phyloP scores from a whole-genome alignment of 2,329 filamentous ascomycete species.

The Ascocoryne sarcoides region DNA sequence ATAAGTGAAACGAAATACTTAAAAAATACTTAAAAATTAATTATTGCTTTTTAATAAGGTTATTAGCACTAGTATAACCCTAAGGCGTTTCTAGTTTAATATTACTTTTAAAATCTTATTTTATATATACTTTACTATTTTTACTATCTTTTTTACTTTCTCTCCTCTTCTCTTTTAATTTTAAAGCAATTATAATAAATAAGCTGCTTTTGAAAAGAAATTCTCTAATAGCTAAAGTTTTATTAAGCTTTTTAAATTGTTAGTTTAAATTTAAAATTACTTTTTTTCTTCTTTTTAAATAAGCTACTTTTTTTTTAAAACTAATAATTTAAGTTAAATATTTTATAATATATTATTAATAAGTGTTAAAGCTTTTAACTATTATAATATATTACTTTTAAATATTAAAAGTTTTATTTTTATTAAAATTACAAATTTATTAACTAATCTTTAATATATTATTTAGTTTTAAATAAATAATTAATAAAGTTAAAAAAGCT shows the following conservation, averaged over 20 bases:
- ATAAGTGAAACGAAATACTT: too few relatives aligned
- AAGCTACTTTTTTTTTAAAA: too few relatives aligned
- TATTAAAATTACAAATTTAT: slow-evolving; percentile 39
- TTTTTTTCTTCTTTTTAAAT: too few relatives aligned
- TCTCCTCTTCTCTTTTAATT: slow-evolving; percentile 48
- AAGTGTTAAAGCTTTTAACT: too few relatives aligned
- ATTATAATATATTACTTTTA: too few relatives aligned
- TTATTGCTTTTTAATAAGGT: slow-evolving; percentile 48
- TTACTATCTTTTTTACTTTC: slow-evolving; percentile 52
- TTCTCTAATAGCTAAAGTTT: slow-evolving; percentile 33
- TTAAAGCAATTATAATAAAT: slow-evolving; percentile 36
- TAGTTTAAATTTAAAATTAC: slow-evolving; percentile 29
- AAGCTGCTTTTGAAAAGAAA: slow-evolving; percentile 49
- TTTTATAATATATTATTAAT: slow-evolving; percentile 43
- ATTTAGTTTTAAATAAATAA: slow-evolving; percentile 35
- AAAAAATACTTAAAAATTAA: slow-evolving; percentile 33
- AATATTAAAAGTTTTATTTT: too few relatives aligned
- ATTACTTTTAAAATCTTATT: slow-evolving; percentile 39
- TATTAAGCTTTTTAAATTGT: neutral
- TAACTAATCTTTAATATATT: slow-evolving; percentile 35
- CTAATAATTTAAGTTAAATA: slow-evolving; percentile 50
- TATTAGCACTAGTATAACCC: slow-evolving; percentile 42
- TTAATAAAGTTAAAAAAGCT: slow-evolving; percentile 47
- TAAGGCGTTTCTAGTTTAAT: slow-evolving; percentile 41
- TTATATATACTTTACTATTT: slow-evolving; percentile 41